A percentile compares a stretch with the other conserved stretches of the same genome.
Evolutionary conservation across 2,329 filamentous ascomycete species (phyloP).

Genomic region (Fusarium sp.): DNA sequence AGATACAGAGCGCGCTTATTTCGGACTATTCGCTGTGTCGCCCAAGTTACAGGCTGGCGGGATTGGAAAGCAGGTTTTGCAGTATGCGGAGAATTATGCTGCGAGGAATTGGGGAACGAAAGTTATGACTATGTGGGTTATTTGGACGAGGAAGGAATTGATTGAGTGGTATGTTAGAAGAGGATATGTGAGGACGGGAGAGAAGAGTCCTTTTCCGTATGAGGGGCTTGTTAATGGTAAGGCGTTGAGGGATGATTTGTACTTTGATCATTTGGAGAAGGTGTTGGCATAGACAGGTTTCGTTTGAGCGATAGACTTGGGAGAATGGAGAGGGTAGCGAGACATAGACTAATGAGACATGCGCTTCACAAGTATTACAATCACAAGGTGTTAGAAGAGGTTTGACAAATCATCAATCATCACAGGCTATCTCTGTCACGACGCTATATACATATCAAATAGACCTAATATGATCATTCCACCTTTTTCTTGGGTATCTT

Average conservation of each 20-base stretch:
- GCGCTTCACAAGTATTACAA: neutral
- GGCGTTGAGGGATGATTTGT: constrained; percentile 58
- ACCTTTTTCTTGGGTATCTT: constrained; percentile 37
- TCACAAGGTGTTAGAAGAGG: too few species aligned
- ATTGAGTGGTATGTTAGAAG: constrained; percentile 60
- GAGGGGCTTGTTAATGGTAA: constrained; percentile 51
- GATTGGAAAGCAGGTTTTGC: constrained; percentile 57
- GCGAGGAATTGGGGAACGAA: constrained; percentile 49
- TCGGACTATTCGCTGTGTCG: constrained; percentile 63
- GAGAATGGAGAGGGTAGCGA: neutral
- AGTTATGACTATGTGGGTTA: constrained; percentile 59
- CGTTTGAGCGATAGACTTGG: neutral
- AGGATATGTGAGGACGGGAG: constrained; percentile 57
- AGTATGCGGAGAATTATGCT: constrained; percentile 56
- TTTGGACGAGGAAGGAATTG: constrained; percentile 58
- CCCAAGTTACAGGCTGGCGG: constrained; percentile 58
- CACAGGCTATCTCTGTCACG: constrained; percentile 23
- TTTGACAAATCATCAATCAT: constrained; percentile 30
- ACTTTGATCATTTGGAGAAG: constrained; percentile 59
- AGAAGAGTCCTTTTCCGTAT: constrained; percentile 59
- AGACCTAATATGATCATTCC: constrained; percentile 15
- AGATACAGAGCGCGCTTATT: constrained; percentile 52
- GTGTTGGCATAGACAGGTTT: constrained; percentile 39
- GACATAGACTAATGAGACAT: neutral
- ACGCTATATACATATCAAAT: constrained; percentile 45